phyloP scores from a whole-genome alignment of 805 yeast genomes.

The Teunomyces aglyptinius region DNA sequence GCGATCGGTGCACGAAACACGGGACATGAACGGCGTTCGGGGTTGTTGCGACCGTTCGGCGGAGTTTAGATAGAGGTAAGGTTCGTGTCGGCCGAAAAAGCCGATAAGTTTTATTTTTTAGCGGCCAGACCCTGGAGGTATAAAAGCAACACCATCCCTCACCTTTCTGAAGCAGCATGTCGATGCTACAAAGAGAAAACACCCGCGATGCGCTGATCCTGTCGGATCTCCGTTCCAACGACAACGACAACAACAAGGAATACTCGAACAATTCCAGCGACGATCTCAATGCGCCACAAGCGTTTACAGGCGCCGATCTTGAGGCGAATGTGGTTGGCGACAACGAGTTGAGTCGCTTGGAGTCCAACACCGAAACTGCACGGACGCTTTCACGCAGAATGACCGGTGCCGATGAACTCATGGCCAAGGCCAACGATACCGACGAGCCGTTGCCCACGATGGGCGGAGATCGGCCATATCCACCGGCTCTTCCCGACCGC shows the following conservation, averaged over 20 bases:
- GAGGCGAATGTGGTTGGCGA: conserved; percentile 1
- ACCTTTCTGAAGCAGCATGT: neutral
- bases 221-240: conserved; percentile 3
- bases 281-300: conserved; percentile 9
- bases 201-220: neutral
- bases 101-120: no score
- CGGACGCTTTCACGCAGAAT: conserved; percentile 18
- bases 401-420: conserved; percentile 20
- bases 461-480: conserved; percentile 68
- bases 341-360: conserved; percentile 17
- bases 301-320: conserved; percentile 10
- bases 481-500: conserved; percentile 57
- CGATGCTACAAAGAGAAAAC: neutral
- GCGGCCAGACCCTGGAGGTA: neutral
- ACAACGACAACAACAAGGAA: conserved; percentile 4
- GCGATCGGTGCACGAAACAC: no score
- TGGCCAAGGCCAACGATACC: conserved; percentile 20
- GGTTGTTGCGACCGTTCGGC: no score
- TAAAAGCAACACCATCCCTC: neutral
- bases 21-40: no score
- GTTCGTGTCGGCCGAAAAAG: no score
- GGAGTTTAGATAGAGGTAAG: no score
- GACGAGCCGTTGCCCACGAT: conserved; percentile 42
- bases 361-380: conserved; percentile 20
- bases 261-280: conserved; percentile 4